Evolutionary conservation across 352 stramenopile species (phyloP), one percentile per base, ranked within the genome.

Genomic region (Phytophthora constricta): DNA sequence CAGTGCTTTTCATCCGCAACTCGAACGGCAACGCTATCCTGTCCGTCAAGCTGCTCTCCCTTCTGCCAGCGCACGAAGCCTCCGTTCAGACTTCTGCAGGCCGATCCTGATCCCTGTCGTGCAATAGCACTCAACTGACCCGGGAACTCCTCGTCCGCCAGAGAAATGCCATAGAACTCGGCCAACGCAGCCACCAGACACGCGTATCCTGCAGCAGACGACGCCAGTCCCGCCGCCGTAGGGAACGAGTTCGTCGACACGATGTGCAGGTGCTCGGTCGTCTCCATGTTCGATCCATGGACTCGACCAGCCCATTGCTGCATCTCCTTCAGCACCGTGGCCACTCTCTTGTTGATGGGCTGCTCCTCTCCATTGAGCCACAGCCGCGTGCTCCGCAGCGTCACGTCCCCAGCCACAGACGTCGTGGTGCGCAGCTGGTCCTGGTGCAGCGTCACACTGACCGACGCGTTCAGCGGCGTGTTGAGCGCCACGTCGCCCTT

Each of bases 191-290:
- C 84, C 7, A 99, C 97, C 14, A 98, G 85, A 70, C 89, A 97
- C 23, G 94, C 93, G 57, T 99, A 99, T n/a, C 98, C 98, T 1
- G 98, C 97, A 4, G 98, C 98, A 28, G 94, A 99, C 10, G 95
- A 99, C 49, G 98, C 98, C 39, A 99, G 90, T 14, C 98, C 98
- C 1, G 97, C 97, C 5, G 97, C 97, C 4, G 97, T 99, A 4
- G 98, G 98, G 76, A 99, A 99, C 63, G 93, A 99, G 76, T 99
- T 99, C 60, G 95, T 92, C 27, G 90, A 98, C 8, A 96, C 92
- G 43, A 99, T 97, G 62, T 98, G 95, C 34, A 99, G 72, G 20
- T 95, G 72, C 58, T 72, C 55, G 33, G 46, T 45, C 49, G 47
- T 58, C 45, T 47, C 41, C 33, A 19, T 43, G 39, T 54, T 74